Conservation (phyloP, 2,329 filamentous ascomycete species). For the Hansfordia pulvinata region DNA sequence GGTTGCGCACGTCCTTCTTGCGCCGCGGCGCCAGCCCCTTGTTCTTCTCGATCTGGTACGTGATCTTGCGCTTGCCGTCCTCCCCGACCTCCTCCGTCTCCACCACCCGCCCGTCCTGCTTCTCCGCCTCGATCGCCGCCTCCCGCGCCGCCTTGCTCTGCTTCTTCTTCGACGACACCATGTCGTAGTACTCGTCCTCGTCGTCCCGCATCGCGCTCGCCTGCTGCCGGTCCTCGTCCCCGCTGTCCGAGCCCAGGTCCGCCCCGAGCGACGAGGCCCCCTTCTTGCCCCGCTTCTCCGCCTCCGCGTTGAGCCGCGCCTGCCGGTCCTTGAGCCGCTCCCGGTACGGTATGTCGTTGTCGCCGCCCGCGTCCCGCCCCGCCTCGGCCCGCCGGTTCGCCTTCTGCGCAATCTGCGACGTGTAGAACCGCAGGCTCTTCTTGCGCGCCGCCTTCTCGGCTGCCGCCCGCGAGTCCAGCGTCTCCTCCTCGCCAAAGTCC, state of each 20-base stretch:
- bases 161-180: conserved; percentile 64
- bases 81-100: conserved; percentile 57
- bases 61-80: conserved; percentile 86
- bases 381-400: conserved; percentile 69
- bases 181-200: conserved; percentile 75
- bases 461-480: conserved; percentile 62
- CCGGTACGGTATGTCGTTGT: conserved; percentile 73
- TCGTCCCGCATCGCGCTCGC: conserved; percentile 35
- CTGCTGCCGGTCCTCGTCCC: conserved; percentile 47
- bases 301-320: conserved; percentile 75
- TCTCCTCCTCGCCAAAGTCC: conserved; percentile 86
- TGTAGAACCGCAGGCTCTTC: conserved; percentile 94
- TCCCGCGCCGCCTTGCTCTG: conserved; percentile 52
- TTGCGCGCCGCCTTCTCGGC: conserved; percentile 82
- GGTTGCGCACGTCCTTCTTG: conserved; percentile 91
- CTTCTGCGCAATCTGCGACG: conserved; percentile 92
- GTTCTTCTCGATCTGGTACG: conserved; percentile 92
- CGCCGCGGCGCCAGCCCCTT: conserved; percentile 82
- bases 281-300: conserved; percentile 67
- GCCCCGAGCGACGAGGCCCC: conserved; percentile 50
- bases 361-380: conserved; percentile 62
- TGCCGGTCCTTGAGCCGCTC: conserved; percentile 81
- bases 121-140: conserved; percentile 44
- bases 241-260: conserved; percentile 50
- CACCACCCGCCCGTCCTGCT: conserved; percentile 48